These are phyloP conservation scores for Microthlaspi erraticum DNA, from an alignment of 345 rosid genomes.

Conservation along the genomic window DNA sequence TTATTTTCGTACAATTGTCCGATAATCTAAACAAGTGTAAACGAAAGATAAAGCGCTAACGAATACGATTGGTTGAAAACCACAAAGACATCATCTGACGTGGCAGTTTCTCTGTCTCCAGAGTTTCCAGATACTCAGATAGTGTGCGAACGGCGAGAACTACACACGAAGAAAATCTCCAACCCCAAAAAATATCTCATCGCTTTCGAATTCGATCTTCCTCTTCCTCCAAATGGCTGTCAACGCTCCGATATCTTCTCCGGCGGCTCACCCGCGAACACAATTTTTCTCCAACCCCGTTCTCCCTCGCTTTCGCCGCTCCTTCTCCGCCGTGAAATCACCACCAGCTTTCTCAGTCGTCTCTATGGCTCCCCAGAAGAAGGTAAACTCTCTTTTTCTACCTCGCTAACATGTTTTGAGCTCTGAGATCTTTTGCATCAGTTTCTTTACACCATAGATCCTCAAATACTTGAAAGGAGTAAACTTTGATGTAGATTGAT, in stretches of 20 bases:
- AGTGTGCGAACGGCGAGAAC: slow-evolving; percentile 30
- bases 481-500: slow-evolving; percentile 1
- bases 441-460: not conserved
- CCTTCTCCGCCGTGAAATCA: slow-evolving; percentile 43
- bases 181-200: slow-evolving; percentile 1
- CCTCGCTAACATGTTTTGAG: slow-evolving; percentile 3
- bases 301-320: slow-evolving; percentile 37
- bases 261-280: slow-evolving; percentile 50
- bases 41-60: slow-evolving; percentile 37
- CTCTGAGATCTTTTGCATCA: not conserved
- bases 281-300: slow-evolving; percentile 45
- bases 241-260: slow-evolving; percentile 55
- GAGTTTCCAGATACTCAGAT: slow-evolving; percentile 28
- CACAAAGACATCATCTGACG: slow-evolving; percentile 38
- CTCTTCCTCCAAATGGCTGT: slow-evolving; percentile 60
- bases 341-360: slow-evolving; percentile 53
- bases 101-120: slow-evolving; percentile 46
- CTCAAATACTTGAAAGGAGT: not conserved
- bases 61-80: slow-evolving; percentile 41
- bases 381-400: slow-evolving; percentile 54
- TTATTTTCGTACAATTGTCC: too few relatives aligned
- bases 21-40: slow-evolving; percentile 1
- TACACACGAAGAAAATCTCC: slow-evolving; percentile 33
- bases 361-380: slow-evolving; percentile 80
- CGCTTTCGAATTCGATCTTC: slow-evolving; percentile 9